Percentiles rank a stretch among this genome's conserved stretches.
Evolutionary conservation across 192 early-diverging fungal species (phyloP).

Genomic region (Linnemannia elongata): DNA sequence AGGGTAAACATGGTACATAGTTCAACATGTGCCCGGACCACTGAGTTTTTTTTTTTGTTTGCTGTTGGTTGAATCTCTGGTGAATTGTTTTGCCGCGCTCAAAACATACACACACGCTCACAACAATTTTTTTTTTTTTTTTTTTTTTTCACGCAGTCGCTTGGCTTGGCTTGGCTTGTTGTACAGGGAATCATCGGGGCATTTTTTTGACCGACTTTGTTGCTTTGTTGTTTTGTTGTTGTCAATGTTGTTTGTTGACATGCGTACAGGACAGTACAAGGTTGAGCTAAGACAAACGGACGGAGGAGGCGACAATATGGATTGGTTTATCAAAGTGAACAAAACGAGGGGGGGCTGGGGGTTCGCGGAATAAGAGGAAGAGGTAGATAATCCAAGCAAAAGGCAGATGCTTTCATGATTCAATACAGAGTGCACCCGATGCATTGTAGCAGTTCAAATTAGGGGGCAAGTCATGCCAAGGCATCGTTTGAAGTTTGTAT

Average conservation of each 20-base stretch:
- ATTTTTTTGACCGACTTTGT: neutral
- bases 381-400: too few relatives aligned
- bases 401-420: too few relatives aligned
- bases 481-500: neutral
- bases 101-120: neutral
- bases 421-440: too few relatives aligned
- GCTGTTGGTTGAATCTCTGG: neutral
- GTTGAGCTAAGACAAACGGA: neutral
- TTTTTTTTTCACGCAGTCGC: too few relatives aligned
- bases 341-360: neutral
- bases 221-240: neutral
- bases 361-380: too few relatives aligned
- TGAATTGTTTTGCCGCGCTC: conserved; percentile 48
- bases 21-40: neutral
- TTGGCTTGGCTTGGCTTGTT: too few relatives aligned
- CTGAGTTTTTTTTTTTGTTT: neutral
- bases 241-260: neutral
- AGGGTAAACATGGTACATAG: neutral
- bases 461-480: neutral
- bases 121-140: neutral
- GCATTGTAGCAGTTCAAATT: too few relatives aligned
- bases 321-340: neutral
- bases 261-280: neutral
- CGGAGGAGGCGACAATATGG: neutral
- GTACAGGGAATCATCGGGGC: neutral